Evolutionary conservation across 169 alveolate genomes (phyloP).

Genomic region (Cryptosporidium meleagridis): DNA sequence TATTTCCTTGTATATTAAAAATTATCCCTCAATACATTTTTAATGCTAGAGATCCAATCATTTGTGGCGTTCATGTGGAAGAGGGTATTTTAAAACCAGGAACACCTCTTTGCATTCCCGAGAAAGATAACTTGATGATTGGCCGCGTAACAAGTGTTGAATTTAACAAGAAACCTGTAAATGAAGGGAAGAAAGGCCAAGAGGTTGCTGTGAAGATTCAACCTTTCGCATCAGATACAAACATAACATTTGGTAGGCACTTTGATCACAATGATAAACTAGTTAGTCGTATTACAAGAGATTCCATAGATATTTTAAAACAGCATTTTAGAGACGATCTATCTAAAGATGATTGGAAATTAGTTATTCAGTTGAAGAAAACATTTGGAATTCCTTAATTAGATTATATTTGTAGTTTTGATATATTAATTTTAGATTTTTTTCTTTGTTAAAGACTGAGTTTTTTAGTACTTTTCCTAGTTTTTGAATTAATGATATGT

Average conservation of each 20-base stretch:
- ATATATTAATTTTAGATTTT: neutral
- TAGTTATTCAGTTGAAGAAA: slow-evolving; percentile 88
- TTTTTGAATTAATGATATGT: too few relatives aligned
- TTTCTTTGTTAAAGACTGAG: neutral
- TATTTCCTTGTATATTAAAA: slow-evolving; percentile 95
- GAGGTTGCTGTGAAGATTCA: slow-evolving; percentile 89
- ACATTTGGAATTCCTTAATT: slow-evolving; percentile 83
- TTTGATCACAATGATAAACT: slow-evolving; percentile 91
- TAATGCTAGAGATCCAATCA: slow-evolving; percentile 96
- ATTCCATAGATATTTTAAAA: slow-evolving; percentile 94
- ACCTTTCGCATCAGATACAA: slow-evolving; percentile 85
- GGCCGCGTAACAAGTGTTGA: slow-evolving; percentile 97
- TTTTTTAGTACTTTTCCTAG: neutral
- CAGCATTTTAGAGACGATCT: slow-evolving; percentile 94
- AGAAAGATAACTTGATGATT: slow-evolving; percentile 89
- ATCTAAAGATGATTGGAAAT: slow-evolving; percentile 94
- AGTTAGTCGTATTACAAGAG: slow-evolving; percentile 91
- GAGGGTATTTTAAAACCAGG: slow-evolving; percentile 94
- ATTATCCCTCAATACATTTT: slow-evolving; percentile 93
- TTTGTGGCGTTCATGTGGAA: slow-evolving; percentile 95
- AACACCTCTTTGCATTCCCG: slow-evolving; percentile 94
- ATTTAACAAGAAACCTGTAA: slow-evolving; percentile 91
- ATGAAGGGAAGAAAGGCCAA: slow-evolving; percentile 92
- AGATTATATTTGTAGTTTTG: neutral
- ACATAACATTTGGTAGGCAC: slow-evolving; percentile 94